Conservation (phyloP, 345 rosid genomes). For the Populus euphratica region DNA sequence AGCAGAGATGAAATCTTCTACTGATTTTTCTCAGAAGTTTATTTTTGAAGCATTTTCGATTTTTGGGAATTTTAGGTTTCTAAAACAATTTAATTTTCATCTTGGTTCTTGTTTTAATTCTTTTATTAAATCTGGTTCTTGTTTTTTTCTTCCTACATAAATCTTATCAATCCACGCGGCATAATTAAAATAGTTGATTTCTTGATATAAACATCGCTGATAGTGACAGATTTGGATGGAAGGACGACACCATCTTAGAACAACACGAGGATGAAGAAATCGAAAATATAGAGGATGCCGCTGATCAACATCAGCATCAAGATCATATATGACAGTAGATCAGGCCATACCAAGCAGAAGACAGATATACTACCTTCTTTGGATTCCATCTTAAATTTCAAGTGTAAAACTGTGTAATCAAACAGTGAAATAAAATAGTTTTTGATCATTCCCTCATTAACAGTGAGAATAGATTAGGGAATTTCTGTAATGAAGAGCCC, state of each 20-base stretch:
- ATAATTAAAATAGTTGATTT: too few relatives aligned
- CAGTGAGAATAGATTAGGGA: conserved; percentile 10
- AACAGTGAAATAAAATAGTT: conserved; percentile 27
- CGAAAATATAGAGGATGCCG: conserved; percentile 18
- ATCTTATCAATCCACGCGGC: too few relatives aligned
- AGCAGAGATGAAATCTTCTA: too few relatives aligned
- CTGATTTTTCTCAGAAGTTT: too few relatives aligned
- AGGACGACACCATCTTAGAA: conserved; percentile 18
- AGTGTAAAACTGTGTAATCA: conserved; percentile 39
- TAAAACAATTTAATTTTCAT: too few relatives aligned
- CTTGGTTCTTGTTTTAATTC: too few relatives aligned
- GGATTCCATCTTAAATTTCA: conserved; percentile 22
- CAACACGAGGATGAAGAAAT: conserved; percentile 36
- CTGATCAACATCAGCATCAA: conserved; percentile 26
- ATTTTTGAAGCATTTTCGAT: too few relatives aligned
- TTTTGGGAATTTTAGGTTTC: too few relatives aligned
- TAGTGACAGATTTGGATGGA: too few relatives aligned
- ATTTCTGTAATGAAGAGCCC: not conserved
- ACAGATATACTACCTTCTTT: conserved; percentile 14
- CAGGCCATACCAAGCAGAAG: conserved; percentile 12
- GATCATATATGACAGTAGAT: conserved; percentile 23
- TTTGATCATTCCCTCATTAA: conserved; percentile 1
- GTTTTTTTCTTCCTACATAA: too few relatives aligned
- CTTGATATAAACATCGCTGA: too few relatives aligned
- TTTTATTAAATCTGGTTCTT: too few relatives aligned